Evolutionary conservation across 768 basidiomycete genomes (phyloP), one percentile per base, ranked within the genome.

Genomic region (Dictyophora rubrovolvata): DNA sequence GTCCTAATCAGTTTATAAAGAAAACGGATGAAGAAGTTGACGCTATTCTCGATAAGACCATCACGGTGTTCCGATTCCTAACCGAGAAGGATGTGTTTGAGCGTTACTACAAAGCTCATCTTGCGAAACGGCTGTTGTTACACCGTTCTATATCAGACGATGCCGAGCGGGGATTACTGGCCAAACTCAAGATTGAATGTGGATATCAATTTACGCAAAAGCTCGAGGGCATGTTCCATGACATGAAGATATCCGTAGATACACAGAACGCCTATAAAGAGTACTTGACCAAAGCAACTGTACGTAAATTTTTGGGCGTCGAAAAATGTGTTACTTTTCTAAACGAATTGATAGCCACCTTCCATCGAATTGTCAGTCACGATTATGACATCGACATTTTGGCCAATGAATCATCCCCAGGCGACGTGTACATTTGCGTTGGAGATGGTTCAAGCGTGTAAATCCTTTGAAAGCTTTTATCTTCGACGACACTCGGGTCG

Each of bases 181-280:
- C 92, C 50, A 97, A 96, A 72, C 83, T 99, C 66, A 97, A 97
- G 74, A 80, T 95, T 22, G 95, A 98, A 73, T 94, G 89, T 66
- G 95, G 95, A 7, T 87, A 86, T 65, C 92, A 95, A 68, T 99
- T 98, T 71, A 98, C 96, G 1, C 92, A 95, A 72, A 94, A 94
- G 70, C 76, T 98, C 66, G 94, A 99, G 71, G 94, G 94, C 60
- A 99, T 99, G 95, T 96, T 99, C 81, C 80, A 91, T 63, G 95
- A 98, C 68, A 93, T 99, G 84, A 89, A 84, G 66, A 70, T 94
- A 28, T 95, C 92, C 5, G 71, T 75, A 18, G 96, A 99, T 58
- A 84, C 84, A 16, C 88, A 87, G 79, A 75, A 79, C 36, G 82
- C 80, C 5, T 99, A 93, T 69, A 80, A 80, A 48, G 68, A 70